Evolutionary conservation across 106 monocot genomes (phyloP).

Genomic region (Triglochin maritima): DNA sequence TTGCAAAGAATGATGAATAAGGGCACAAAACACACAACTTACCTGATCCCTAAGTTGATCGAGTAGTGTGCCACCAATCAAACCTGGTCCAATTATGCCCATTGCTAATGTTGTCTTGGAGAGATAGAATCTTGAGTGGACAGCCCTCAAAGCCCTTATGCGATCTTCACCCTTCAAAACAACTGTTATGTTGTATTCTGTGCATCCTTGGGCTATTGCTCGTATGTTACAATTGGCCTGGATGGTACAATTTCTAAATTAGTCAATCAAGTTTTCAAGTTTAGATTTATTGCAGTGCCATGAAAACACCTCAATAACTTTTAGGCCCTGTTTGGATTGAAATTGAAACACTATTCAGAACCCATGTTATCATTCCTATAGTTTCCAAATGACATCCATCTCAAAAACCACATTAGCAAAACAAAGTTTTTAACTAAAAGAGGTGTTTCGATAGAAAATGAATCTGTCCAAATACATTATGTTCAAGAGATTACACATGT

Average conservation of each 20-base stretch:
- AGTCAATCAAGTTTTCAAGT: no score
- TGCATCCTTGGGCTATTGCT: constrained; percentile 98
- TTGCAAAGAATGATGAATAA: not conserved
- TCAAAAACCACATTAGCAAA: no score
- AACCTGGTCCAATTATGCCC: constrained; percentile 92
- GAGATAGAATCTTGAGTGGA: constrained; percentile 91
- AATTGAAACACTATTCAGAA: no score
- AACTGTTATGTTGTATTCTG: constrained; percentile 96
- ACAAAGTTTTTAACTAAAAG: no score
- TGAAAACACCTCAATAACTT: no score
- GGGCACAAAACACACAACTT: not conserved
- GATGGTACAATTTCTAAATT: not conserved
- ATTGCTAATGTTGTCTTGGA: constrained; percentile 88
- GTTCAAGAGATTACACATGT: no score
- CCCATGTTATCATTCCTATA: no score
- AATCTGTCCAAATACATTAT: no score
- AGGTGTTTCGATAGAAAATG: no score
- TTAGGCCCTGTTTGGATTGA: no score
- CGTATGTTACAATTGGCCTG: constrained; percentile 94
- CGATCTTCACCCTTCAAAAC: constrained; percentile 89
- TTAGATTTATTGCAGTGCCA: no score
- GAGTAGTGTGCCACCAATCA: constrained; percentile 84
- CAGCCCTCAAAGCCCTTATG: constrained; percentile 71
- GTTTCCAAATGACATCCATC: no score
- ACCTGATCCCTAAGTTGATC: constrained; percentile 98